Percentiles rank a stretch among this genome's conserved stretches.
Conservation (phyloP, 2,329 filamentous ascomycete genomes). For the Colletotrichum paranaense region DNA sequence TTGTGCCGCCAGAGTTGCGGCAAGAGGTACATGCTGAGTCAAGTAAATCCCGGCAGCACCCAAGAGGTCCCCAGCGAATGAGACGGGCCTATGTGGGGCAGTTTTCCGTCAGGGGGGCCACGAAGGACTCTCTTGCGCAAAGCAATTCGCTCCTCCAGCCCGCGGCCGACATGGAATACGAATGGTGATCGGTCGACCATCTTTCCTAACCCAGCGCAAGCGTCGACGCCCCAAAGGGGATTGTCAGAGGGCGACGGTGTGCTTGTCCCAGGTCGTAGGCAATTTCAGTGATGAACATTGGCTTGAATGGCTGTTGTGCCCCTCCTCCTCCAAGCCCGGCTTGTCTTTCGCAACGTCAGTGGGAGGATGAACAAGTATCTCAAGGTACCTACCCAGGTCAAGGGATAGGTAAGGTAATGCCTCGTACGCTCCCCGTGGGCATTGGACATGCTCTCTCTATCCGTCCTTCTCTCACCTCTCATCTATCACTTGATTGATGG, state of each 20-base stretch:
- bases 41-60: not conserved
- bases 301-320: slow-evolving; percentile 9
- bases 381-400: slow-evolving; percentile 5
- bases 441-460: not conserved
- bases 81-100: not conserved
- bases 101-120: not conserved
- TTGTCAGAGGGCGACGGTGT: slow-evolving; percentile 17
- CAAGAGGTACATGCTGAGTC: slow-evolving; percentile 24
- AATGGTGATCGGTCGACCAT: slow-evolving; percentile 33
- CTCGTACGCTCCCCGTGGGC: not conserved
- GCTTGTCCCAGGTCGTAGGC: slow-evolving; percentile 6
- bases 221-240: slow-evolving; percentile 27
- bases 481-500: not conserved
- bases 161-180: slow-evolving; percentile 25
- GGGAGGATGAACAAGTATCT: not conserved
- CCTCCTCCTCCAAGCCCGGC: slow-evolving; percentile 19
- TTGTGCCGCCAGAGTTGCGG: not conserved
- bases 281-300: slow-evolving; percentile 2
- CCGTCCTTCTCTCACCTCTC: not conserved
- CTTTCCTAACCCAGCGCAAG: slow-evolving; percentile 33
- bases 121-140: slow-evolving; percentile 14
- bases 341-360: slow-evolving; percentile 2
- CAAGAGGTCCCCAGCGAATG: slow-evolving; percentile 9
- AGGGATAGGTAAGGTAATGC: not conserved
- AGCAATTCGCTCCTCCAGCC: slow-evolving; percentile 20